Evolutionary conservation across 164 flowering plant species (phyloP).

Genomic region (Houttuynia cordata): DNA sequence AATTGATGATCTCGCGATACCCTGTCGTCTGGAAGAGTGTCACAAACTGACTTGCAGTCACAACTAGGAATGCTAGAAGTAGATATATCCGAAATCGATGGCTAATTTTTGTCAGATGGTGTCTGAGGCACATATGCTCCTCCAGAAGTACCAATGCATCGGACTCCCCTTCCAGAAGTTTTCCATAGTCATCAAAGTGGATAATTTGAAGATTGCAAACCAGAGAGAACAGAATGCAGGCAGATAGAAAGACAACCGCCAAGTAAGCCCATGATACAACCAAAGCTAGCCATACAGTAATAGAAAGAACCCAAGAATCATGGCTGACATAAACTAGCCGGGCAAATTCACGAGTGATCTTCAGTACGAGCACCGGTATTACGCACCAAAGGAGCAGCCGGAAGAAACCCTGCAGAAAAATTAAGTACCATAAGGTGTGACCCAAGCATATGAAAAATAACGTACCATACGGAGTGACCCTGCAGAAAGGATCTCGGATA

Average conservation of each 20-base stretch:
- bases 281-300: constrained; percentile 31
- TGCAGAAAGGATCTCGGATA: no score
- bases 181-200: constrained; percentile 77
- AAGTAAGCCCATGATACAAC: constrained; percentile 67
- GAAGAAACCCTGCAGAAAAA: constrained; percentile 35
- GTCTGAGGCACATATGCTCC: constrained; percentile 60
- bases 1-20: constrained; percentile 34
- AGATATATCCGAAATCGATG: constrained; percentile 86
- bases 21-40: constrained; percentile 64
- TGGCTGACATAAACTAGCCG: constrained; percentile 36
- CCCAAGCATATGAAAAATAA: no score
- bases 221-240: constrained; percentile 59
- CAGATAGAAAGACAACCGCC: constrained; percentile 48
- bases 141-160: constrained; percentile 42
- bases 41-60: constrained; percentile 58
- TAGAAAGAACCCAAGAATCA: constrained; percentile 49
- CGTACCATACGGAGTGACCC: no score
- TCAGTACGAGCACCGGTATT: constrained; percentile 53
- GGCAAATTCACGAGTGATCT: constrained; percentile 46
- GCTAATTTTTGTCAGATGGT: constrained; percentile 80
- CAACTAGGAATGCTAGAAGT: constrained; percentile 52
- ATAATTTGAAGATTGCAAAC: constrained; percentile 83
- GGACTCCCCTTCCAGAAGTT: constrained; percentile 55
- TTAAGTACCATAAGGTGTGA: no score
- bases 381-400: constrained; percentile 44